Evolutionary conservation across 2,329 filamentous ascomycete species (phyloP).

Genomic region (Trichoderma endophyticum): DNA sequence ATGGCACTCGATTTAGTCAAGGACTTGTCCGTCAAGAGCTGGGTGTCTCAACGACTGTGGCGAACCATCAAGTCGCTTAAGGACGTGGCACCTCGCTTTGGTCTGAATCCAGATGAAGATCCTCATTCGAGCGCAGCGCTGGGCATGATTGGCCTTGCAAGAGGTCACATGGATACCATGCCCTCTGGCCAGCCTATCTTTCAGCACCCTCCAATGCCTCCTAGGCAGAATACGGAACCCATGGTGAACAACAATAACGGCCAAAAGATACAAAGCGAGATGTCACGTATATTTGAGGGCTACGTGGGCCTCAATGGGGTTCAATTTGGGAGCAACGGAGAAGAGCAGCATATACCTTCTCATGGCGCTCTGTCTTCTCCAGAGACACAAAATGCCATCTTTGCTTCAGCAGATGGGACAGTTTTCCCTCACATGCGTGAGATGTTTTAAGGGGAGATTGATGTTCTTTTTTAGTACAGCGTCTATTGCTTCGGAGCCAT

Average conservation of each 20-base stretch:
- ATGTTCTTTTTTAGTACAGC: not conserved
- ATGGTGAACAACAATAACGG: conserved; percentile 42
- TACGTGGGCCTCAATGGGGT: conserved; percentile 38
- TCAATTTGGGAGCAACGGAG: conserved; percentile 28
- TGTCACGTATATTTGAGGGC: conserved; percentile 46
- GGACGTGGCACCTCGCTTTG: conserved; percentile 67
- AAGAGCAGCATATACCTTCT: conserved; percentile 26
- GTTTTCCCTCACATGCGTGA: conserved; percentile 38
- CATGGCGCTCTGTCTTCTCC: conserved; percentile 26
- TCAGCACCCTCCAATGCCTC: conserved; percentile 23
- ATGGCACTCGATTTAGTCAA: conserved; percentile 72
- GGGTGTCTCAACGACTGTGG: conserved; percentile 71
- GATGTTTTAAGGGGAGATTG: conserved; percentile 31
- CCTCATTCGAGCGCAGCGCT: conserved; percentile 51
- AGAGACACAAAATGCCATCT: conserved; percentile 25
- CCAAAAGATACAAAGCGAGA: conserved; percentile 49
- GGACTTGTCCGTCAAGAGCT: conserved; percentile 67
- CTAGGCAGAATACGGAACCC: conserved; percentile 15
- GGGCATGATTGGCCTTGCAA: conserved; percentile 55
- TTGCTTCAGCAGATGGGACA: conserved; percentile 29
- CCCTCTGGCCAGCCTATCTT: conserved; percentile 27
- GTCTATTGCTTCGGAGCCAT: not conserved
- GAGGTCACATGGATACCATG: conserved; percentile 33
- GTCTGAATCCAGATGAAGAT: conserved; percentile 50
- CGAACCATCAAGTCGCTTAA: conserved; percentile 68